Evolutionary conservation across 768 basidiomycete species (phyloP).

Genomic region (Gautieria morchelliformis): DNA sequence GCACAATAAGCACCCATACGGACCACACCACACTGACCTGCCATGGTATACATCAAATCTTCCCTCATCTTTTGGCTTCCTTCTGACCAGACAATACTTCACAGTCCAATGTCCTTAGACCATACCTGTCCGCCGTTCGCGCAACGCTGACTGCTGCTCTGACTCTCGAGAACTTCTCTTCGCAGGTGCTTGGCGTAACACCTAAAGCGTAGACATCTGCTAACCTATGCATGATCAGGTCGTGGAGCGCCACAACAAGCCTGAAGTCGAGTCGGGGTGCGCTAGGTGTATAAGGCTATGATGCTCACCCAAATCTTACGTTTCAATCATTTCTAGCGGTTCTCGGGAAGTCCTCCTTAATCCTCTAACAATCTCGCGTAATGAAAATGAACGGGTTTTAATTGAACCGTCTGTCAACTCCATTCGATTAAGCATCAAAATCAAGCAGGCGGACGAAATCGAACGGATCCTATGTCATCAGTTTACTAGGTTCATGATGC

Average conservation of each 20-base stretch:
- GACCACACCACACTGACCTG: background rate
- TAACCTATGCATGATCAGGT: constrained; percentile 42
- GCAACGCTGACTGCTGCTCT: constrained; percentile 96
- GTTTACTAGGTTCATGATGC: constrained; percentile 99
- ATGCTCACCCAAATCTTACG: background rate
- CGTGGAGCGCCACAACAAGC: constrained; percentile 95
- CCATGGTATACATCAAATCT: background rate
- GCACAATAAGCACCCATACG: background rate
- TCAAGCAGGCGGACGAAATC: constrained; percentile 99
- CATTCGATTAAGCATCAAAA: constrained; percentile 92
- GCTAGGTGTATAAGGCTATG: constrained; percentile 14
- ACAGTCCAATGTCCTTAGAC: constrained; percentile 91
- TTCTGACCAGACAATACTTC: background rate
- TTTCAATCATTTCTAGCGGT: constrained; percentile 35
- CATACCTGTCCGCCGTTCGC: constrained; percentile 92
- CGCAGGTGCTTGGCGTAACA: constrained; percentile 52
- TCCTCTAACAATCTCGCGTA: constrained; percentile 89
- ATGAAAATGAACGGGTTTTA: constrained; percentile 93
- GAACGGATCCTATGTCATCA: constrained; percentile 96
- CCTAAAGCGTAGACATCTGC: constrained; percentile 9
- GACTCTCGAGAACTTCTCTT: constrained; percentile 95
- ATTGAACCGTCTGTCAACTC: constrained; percentile 98
- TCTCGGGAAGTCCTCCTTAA: constrained; percentile 94
- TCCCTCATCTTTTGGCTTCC: background rate
- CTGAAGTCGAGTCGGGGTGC: constrained; percentile 86